These are phyloP conservation scores for Penicillium samsonianum DNA, from an alignment of 495 filamentous ascomycete genomes.

Conservation along the genomic window DNA sequence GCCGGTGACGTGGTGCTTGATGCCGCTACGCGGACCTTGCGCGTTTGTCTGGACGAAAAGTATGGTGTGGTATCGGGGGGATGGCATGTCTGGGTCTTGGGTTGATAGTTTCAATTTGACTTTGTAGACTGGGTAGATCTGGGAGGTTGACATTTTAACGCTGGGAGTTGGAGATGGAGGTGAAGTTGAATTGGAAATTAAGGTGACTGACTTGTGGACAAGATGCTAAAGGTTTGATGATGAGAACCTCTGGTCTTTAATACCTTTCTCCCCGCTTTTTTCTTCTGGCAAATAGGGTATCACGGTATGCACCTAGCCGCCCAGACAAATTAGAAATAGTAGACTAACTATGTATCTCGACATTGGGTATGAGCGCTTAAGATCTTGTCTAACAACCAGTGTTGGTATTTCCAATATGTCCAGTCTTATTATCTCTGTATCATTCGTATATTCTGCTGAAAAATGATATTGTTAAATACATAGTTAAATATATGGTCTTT, in stretches of 20 bases:
- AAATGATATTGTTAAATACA: too few relatives aligned
- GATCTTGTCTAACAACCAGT: background rate
- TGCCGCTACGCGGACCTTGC: conserved; percentile 19
- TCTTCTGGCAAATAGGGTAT: background rate
- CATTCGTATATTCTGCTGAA: too few relatives aligned
- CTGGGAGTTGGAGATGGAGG: background rate
- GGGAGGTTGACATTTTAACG: conserved; percentile 5
- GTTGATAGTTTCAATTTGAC: conserved; percentile 22
- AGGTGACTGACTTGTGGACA: background rate
- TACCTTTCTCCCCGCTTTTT: background rate
- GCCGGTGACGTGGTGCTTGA: conserved; percentile 33
- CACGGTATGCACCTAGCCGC: background rate
- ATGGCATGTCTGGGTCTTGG: conserved; percentile 29
- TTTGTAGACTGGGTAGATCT: conserved; percentile 26
- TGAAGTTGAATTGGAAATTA: background rate
- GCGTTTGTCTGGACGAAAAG: conserved; percentile 32
- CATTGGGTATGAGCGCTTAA: background rate
- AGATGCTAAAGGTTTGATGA: background rate
- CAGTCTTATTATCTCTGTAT: background rate
- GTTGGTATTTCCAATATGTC: background rate
- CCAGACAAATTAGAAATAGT: background rate
- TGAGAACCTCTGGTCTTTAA: background rate
- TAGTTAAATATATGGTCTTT: too few relatives aligned
- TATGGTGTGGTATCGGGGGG: conserved; percentile 27
- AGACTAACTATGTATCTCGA: background rate